phyloP scores from a whole-genome alignment of 129 eudicot species.

The Lonicera japonica region DNA sequence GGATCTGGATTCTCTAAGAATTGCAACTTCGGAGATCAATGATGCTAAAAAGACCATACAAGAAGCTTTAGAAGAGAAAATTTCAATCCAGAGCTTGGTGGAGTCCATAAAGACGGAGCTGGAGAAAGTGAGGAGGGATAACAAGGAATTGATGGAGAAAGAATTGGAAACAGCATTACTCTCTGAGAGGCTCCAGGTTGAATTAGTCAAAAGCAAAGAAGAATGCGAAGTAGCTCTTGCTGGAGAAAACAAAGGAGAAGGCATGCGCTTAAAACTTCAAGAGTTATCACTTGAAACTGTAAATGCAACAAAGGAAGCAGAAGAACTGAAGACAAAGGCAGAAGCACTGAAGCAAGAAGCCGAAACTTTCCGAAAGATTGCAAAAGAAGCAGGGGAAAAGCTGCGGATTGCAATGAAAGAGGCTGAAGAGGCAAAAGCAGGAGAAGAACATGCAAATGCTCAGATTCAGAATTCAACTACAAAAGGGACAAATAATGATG shows the following conservation, averaged over 20 bases:
- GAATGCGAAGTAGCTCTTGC: constrained; percentile 42
- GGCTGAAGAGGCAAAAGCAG: constrained; percentile 72
- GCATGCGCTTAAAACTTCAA: constrained; percentile 26
- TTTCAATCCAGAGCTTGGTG: constrained; percentile 21
- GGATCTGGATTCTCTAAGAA: constrained; percentile 32
- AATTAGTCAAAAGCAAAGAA: constrained; percentile 36
- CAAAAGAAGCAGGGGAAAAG: constrained; percentile 44
- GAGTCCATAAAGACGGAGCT: constrained; percentile 44
- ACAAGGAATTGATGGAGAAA: constrained; percentile 28
- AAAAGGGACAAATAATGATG: constrained; percentile 15
- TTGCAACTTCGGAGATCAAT: constrained; percentile 34
- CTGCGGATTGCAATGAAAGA: constrained; percentile 43
- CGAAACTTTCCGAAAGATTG: constrained; percentile 20
- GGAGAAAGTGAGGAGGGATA: constrained; percentile 45
- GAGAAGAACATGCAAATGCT: constrained; percentile 52
- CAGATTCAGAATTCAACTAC: constrained; percentile 28
- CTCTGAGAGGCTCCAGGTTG: constrained; percentile 27
- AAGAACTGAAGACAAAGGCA: constrained; percentile 30
- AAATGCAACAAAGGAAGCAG: constrained; percentile 44
- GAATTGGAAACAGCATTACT: constrained; percentile 30
- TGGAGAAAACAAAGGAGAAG: constrained; percentile 23
- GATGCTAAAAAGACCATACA: constrained; percentile 36
- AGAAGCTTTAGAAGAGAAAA: constrained; percentile 38
- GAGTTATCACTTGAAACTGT: constrained; percentile 34
- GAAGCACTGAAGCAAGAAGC: constrained; percentile 38